A percentile compares a stretch with the other conserved stretches of the same genome.
These are phyloP conservation scores for Coix lacrymajobi DNA, from an alignment of 176 grass and related monocot genomes.

Conservation along the genomic window DNA sequence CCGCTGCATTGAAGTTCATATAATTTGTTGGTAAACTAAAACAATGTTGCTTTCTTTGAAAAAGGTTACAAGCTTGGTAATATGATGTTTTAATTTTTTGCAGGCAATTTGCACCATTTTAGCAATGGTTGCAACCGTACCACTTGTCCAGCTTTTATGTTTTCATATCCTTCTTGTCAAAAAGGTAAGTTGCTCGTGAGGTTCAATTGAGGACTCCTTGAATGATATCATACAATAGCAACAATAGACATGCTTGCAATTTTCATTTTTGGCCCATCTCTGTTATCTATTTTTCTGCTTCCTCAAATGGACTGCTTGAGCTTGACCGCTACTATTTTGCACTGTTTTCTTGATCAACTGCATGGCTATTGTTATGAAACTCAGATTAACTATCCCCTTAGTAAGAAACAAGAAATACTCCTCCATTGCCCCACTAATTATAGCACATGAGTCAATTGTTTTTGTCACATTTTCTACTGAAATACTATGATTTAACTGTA, in stretches of 20 bases:
- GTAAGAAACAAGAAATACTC: not conserved
- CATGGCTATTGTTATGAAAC: not conserved
- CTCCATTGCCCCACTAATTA: not conserved
- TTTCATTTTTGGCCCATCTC: not conserved
- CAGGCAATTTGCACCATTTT: slow-evolving; percentile 86
- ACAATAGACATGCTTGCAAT: not conserved
- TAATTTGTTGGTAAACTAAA: not conserved
- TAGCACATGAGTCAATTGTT: not conserved
- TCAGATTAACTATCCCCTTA: not conserved
- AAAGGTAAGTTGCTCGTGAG: slow-evolving; percentile 53
- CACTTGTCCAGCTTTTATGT: slow-evolving; percentile 88
- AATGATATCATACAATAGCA: not conserved
- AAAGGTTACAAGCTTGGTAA: not conserved
- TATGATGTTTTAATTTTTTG: slow-evolving; percentile 31
- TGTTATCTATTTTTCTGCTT: not conserved
- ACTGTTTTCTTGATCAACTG: not conserved
- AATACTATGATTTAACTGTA: not conserved
- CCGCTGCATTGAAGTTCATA: not conserved
- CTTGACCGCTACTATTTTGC: not conserved
- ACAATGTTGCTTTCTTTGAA: not conserved
- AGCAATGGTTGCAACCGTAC: slow-evolving; percentile 88
- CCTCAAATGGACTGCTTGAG: not conserved
- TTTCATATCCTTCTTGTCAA: slow-evolving; percentile 98
- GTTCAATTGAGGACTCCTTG: not conserved
- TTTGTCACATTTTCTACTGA: not conserved